These are phyloP conservation scores for Solanum chiquidenum DNA, from an alignment of 257 asterid genomes.

Conservation along the genomic window DNA sequence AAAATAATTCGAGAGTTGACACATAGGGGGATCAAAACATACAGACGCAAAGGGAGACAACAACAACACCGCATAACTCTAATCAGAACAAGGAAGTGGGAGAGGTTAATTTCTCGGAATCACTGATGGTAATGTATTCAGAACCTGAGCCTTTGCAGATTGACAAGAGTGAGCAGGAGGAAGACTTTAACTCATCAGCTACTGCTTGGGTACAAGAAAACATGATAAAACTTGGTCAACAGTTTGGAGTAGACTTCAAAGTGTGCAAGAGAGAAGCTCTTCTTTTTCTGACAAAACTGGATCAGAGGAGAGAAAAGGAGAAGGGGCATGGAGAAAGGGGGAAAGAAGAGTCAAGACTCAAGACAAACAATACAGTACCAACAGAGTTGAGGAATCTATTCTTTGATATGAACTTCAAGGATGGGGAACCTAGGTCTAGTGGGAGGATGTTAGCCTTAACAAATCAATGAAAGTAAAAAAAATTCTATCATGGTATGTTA, in stretches of 20 bases:
- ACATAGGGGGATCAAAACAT: not conserved
- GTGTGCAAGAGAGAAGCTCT: not conserved
- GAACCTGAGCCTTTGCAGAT: not conserved
- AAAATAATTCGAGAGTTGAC: not conserved
- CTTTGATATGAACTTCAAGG: not conserved
- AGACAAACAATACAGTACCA: not conserved
- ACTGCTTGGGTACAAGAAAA: not conserved
- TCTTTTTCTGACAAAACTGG: not conserved
- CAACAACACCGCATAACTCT: not conserved
- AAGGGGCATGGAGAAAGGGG: not conserved
- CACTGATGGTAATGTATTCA: not conserved
- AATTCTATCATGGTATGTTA: not conserved
- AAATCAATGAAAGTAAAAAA: not conserved
- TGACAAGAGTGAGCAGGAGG: not conserved
- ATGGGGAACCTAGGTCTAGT: not conserved
- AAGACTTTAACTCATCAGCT: not conserved
- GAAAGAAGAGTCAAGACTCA: not conserved
- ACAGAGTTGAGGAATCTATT: not conserved
- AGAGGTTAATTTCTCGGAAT: not conserved
- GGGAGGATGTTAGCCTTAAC: not conserved
- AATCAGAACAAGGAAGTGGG: not conserved
- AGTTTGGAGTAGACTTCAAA: not conserved
- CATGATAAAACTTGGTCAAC: not conserved
- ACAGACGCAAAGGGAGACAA: not conserved
- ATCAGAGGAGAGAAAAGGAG: not conserved